Evolutionary conservation across 495 filamentous ascomycete genomes (phyloP).

Genomic region (Penicillium nucicola): DNA sequence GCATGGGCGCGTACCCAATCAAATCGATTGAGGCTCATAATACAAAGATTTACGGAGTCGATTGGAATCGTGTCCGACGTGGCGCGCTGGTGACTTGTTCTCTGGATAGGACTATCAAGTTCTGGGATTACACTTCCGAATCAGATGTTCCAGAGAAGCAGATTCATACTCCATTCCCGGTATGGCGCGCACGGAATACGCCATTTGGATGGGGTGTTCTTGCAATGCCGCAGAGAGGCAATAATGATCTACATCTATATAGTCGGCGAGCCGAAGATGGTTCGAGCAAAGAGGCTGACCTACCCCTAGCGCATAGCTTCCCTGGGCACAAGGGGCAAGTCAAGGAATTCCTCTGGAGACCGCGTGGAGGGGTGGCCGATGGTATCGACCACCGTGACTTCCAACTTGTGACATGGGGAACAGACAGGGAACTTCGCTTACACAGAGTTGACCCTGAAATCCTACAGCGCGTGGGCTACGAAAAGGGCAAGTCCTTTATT

Average conservation of each 20-base stretch:
- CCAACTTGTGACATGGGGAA: slow-evolving; percentile 90
- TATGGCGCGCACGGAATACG: slow-evolving; percentile 91
- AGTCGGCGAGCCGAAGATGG: slow-evolving; percentile 56
- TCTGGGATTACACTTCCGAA: slow-evolving; percentile 77
- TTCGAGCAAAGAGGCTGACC: slow-evolving; percentile 41
- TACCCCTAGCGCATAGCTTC: slow-evolving; percentile 67
- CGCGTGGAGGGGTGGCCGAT: slow-evolving; percentile 66
- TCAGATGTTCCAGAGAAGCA: slow-evolving; percentile 66
- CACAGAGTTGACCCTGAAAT: slow-evolving; percentile 67
- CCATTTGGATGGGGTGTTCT: slow-evolving; percentile 85
- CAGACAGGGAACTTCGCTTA: slow-evolving; percentile 76
- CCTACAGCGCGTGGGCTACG: slow-evolving; percentile 71
- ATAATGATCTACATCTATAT: slow-evolving; percentile 82
- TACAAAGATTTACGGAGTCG: slow-evolving; percentile 95
- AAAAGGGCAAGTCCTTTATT: slow-evolving; percentile 61
- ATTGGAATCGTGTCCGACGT: slow-evolving; percentile 80
- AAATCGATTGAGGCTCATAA: slow-evolving; percentile 82
- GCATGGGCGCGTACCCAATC: slow-evolving; percentile 75
- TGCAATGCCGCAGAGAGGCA: slow-evolving; percentile 88
- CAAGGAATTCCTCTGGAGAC: slow-evolving; percentile 92
- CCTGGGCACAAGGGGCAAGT: slow-evolving; percentile 80
- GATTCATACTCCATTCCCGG: slow-evolving; percentile 78
- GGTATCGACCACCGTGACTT: slow-evolving; percentile 86
- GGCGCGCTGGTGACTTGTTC: slow-evolving; percentile 81
- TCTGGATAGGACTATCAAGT: slow-evolving; percentile 87